phyloP scores from a whole-genome alignment of 108 stramenopile genomes.

The Bacterosira constricta region DNA sequence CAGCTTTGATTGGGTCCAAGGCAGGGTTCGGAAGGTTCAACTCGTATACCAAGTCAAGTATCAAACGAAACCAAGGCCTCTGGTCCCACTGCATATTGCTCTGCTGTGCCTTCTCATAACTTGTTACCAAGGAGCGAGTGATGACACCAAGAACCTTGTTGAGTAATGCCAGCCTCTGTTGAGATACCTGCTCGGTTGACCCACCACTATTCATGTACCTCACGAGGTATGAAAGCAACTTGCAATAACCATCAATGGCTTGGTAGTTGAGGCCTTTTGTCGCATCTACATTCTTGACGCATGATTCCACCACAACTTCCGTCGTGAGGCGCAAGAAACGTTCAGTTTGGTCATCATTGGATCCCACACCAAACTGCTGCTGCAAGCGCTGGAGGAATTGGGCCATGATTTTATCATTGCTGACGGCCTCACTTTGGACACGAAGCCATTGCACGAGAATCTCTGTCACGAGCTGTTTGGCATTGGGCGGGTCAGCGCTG shows the following conservation, averaged over 20 bases:
- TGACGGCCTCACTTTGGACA: conserved; percentile 79
- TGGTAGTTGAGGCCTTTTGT: conserved; percentile 73
- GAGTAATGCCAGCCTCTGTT: conserved; percentile 80
- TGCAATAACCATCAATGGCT: conserved; percentile 92
- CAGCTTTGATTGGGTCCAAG: conserved; percentile 72
- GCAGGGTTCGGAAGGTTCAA: conserved; percentile 86
- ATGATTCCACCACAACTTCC: conserved; percentile 90
- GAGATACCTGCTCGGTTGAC: conserved; percentile 57
- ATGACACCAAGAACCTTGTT: conserved; percentile 91
- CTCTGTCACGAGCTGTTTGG: conserved; percentile 85
- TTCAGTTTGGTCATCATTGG: conserved; percentile 90
- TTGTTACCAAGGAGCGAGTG: conserved; percentile 83
- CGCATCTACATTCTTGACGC: conserved; percentile 60
- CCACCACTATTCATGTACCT: conserved; percentile 78
- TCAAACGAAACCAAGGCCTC: conserved; percentile 96
- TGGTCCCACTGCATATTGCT: conserved; percentile 80
- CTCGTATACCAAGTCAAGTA: conserved; percentile 93
- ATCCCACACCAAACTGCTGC: conserved; percentile 90
- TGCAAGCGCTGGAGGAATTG: conserved; percentile 91
- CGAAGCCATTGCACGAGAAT: conserved; percentile 97
- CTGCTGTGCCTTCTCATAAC: conserved; percentile 62
- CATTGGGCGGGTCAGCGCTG: conserved; percentile 74
- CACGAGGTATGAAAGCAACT: conserved; percentile 91
- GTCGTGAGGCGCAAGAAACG: conserved; percentile 93
- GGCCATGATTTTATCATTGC: conserved; percentile 86